phyloP scores from a whole-genome alignment of 139 green algal species.

The Coelastrella sp. region DNA sequence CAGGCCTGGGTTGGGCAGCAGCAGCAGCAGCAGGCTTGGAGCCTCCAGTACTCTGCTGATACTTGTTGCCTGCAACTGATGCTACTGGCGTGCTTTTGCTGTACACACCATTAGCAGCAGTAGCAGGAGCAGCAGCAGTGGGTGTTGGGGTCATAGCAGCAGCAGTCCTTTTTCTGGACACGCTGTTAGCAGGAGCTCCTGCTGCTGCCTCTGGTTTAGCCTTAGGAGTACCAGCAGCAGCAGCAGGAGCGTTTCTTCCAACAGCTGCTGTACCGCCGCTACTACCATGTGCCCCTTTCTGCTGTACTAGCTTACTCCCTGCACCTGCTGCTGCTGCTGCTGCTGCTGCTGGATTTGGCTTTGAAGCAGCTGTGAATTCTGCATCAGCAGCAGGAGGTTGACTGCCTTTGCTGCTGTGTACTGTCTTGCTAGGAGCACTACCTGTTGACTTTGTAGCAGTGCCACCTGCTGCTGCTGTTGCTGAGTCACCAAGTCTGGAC shows the following conservation, averaged over 20 bases:
- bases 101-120: background rate
- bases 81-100: background rate
- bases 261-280: background rate
- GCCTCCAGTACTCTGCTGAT: too few relatives aligned
- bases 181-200: background rate
- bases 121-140: background rate
- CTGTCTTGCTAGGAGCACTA: too few relatives aligned
- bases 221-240: background rate
- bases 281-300: background rate
- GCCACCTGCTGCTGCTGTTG: too few relatives aligned
- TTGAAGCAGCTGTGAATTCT: background rate
- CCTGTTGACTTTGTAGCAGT: too few relatives aligned
- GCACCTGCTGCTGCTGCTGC: background rate
- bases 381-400: too few relatives aligned
- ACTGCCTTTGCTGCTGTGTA: too few relatives aligned
- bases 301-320: background rate
- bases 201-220: background rate
- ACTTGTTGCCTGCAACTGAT: background rate
- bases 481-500: too few relatives aligned
- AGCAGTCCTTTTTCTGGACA: background rate
- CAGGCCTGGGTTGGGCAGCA: background rate
- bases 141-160: too few relatives aligned
- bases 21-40: too few relatives aligned
- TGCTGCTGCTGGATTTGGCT: background rate
- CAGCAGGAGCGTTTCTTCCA: conserved; percentile 16